Evolutionary conservation across 2,329 filamentous ascomycete genomes (phyloP).

Genomic region (Penicillium sp.): DNA sequence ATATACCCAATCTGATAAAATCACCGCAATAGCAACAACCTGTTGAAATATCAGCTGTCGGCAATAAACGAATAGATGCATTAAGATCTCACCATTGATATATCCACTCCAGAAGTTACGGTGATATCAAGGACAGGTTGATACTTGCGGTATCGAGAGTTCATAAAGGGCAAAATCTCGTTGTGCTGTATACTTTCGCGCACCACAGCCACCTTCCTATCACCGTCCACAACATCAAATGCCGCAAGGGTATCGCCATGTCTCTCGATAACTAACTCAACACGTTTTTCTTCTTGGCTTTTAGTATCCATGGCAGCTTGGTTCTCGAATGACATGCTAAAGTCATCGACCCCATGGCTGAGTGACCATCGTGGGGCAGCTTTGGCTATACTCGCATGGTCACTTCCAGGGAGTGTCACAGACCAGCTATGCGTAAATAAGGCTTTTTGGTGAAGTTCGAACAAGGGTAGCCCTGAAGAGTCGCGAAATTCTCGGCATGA

Average conservation of each 20-base stretch:
- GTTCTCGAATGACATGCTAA: not conserved
- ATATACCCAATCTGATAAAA: constrained; percentile 1
- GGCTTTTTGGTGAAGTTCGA: constrained; percentile 19
- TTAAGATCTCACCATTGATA: not conserved
- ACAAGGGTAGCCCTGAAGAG: constrained; percentile 23
- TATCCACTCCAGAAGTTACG: not conserved
- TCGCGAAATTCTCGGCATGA: constrained; percentile 23
- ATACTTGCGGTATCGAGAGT: not conserved
- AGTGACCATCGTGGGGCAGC: not conserved
- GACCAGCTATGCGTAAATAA: not conserved
- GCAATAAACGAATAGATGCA: not conserved
- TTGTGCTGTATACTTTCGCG: constrained; percentile 26
- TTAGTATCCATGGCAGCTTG: not conserved
- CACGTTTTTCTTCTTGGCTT: not conserved
- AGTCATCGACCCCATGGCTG: not conserved
- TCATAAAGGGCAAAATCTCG: constrained; percentile 17
- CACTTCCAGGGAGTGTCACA: not conserved
- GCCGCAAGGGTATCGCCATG: constrained; percentile 20
- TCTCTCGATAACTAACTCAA: constrained; percentile 9
- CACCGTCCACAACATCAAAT: constrained; percentile 28
- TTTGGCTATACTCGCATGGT: not conserved
- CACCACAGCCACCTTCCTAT: constrained; percentile 24
- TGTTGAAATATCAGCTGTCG: not conserved
- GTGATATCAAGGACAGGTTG: not conserved
- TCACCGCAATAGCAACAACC: not conserved